Evolutionary conservation across 2,329 filamentous ascomycete species (phyloP).

Genomic region (Alternaria rosae): DNA sequence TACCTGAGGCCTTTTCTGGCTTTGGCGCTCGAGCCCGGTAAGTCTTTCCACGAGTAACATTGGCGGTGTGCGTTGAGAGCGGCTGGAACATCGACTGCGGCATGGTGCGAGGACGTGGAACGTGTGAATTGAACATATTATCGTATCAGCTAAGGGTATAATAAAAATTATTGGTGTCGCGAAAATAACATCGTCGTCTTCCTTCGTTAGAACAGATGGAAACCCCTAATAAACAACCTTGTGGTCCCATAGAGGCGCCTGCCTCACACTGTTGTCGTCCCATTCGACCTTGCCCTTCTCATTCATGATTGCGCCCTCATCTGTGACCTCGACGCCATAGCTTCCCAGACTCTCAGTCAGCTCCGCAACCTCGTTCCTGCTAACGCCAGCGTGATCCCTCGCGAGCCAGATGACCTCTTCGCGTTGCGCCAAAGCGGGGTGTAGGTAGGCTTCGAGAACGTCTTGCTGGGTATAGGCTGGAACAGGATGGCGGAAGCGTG

Average conservation of each 20-base stretch:
- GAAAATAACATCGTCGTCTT: not conserved
- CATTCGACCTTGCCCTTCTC: conserved; percentile 56
- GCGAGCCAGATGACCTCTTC: conserved; percentile 21
- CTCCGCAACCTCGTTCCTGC: conserved; percentile 51
- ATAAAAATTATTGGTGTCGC: not conserved
- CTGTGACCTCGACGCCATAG: conserved; percentile 50
- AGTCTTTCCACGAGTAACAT: not conserved
- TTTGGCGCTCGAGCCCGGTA: not conserved
- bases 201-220: not conserved
- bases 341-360: conserved; percentile 43
- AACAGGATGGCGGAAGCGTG: conserved; percentile 15
- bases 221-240: conserved; percentile 3
- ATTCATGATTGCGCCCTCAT: conserved; percentile 55
- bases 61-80: not conserved
- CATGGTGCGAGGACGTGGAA: not conserved
- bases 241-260: conserved; percentile 10
- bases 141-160: not conserved
- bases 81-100: not conserved
- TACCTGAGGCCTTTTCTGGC: not conserved
- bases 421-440: conserved; percentile 18
- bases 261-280: conserved; percentile 24
- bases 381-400: conserved; percentile 52
- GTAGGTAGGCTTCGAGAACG: conserved; percentile 22
- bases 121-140: not conserved
- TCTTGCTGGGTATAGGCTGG: conserved; percentile 19